Evolutionary conservation across 2,329 filamentous ascomycete species (phyloP).

Genomic region (Fusarium sp.): DNA sequence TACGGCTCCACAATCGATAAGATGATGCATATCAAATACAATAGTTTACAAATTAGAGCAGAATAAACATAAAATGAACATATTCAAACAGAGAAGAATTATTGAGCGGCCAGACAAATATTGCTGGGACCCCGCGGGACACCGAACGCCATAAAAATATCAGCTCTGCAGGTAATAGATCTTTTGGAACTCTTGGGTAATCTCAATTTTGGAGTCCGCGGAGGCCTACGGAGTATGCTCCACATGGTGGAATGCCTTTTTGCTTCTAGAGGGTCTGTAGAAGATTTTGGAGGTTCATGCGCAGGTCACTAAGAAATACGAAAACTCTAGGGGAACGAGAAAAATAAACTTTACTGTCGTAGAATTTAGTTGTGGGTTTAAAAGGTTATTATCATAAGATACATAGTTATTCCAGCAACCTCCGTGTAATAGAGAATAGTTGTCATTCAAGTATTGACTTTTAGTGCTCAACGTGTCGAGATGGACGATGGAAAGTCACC

Average conservation of each 20-base stretch:
- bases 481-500: slow-evolving; percentile 6
- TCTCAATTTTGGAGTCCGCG: slow-evolving; percentile 32
- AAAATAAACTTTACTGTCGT: not conserved
- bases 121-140: not conserved
- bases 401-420: not conserved
- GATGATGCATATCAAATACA: not conserved
- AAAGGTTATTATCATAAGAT: not conserved
- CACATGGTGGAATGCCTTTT: slow-evolving; percentile 8
- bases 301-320: not conserved
- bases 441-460: not conserved
- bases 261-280: slow-evolving; percentile 6
- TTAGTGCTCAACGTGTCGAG: not conserved
- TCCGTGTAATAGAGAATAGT: not conserved
- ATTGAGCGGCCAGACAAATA: not conserved
- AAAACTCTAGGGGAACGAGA: not conserved
- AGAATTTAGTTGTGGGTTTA: not conserved
- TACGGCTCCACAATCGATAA: not conserved
- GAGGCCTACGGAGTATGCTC: slow-evolving; percentile 6
- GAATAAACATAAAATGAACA: not conserved
- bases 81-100: not conserved
- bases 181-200: slow-evolving; percentile 8
- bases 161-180: not conserved
- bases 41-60: not conserved
- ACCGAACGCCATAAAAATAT: not conserved
- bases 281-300: not conserved